phyloP scores from a whole-genome alignment of 2,329 filamentous ascomycete genomes.

The Ceratocystis papillata region DNA sequence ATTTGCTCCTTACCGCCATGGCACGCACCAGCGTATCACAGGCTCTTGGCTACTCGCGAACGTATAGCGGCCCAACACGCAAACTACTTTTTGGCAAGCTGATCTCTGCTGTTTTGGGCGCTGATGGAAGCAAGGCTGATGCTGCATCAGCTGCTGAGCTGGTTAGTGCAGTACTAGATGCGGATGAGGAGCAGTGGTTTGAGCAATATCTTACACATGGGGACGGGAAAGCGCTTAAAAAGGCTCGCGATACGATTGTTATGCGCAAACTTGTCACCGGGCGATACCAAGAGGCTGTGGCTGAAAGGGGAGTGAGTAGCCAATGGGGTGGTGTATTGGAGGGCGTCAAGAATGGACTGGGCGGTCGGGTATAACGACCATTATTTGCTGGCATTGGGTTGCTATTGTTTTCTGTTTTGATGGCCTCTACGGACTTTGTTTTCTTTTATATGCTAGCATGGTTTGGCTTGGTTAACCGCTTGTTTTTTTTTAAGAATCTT shows the following conservation, averaged over 20 bases:
- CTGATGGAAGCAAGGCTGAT: slow-evolving; percentile 32
- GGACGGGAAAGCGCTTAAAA: slow-evolving; percentile 52
- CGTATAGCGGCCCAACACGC: slow-evolving; percentile 50
- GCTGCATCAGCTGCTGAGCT: slow-evolving; percentile 56
- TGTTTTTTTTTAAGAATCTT: slow-evolving; percentile 7
- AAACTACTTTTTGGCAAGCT: slow-evolving; percentile 57
- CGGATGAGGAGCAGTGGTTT: slow-evolving; percentile 63
- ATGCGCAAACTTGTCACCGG: slow-evolving; percentile 63
- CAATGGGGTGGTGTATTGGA: slow-evolving; percentile 43
- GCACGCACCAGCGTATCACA: slow-evolving; percentile 57
- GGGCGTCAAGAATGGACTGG: slow-evolving; percentile 40
- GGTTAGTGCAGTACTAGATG: slow-evolving; percentile 59
- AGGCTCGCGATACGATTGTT: slow-evolving; percentile 61
- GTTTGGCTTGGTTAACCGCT: not conserved
- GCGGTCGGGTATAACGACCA: slow-evolving; percentile 14
- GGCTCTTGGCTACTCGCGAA: slow-evolving; percentile 61
- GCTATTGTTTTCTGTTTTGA: not conserved
- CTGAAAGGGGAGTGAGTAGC: slow-evolving; percentile 36
- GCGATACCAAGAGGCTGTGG: slow-evolving; percentile 40
- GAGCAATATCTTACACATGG: slow-evolving; percentile 55
- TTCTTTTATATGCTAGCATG: slow-evolving; percentile 6
- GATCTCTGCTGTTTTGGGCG: slow-evolving; percentile 46
- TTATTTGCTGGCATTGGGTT: not conserved
- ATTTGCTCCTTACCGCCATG: slow-evolving; percentile 59
- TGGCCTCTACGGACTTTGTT: slow-evolving; percentile 13